Base-by-base conservation (phyloP, 2,329 filamentous ascomycete species). In the Calonectria pseudoreteaudii region DNA sequence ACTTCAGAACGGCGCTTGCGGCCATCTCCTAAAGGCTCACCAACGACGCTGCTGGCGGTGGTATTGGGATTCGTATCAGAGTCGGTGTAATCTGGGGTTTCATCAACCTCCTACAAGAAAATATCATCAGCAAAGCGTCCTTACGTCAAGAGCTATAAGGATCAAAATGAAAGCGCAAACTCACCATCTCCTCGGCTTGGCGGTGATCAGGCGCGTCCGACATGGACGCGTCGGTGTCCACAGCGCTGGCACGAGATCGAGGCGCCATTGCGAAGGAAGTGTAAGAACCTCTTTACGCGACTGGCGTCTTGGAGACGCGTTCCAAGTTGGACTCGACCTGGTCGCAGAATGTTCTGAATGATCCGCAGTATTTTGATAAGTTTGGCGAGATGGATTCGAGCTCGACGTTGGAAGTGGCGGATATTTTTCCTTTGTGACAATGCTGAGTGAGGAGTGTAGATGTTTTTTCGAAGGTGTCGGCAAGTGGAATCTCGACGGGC, bases 1-100 rank as follows among this genome's bases (percentile, higher is more conserved):
- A 93, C 96, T 82, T 98, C 95, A 71, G 95, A 93, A 80, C 96
- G 92, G 82, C 93, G 92, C 87, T 94, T 97, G 67, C 96, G 93
- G 36, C 95, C 95, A 87, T 98, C 96, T 60, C 87, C 86, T 52
- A 88, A 82, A 53, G 87, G 86, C 79, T 98, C 96, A 68, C 95
- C 96, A 70, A 90, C 92, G 79, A 98, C 92, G 84, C 96, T 98
- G 87, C 95, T 98, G 68, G 94, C 95, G 65, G 91, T 92, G 16
- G 91, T 93, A 78, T 93, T 93, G 13, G 91, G 90, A 75, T 93
- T 92, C 23, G 91, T 92, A 79, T 93, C 91, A 13, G 91, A 92
- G 76, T 93, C 91, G 73, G 91, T 91, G 80, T 90, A 92, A 79
- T 93, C 91, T 62, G 91, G 91, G 9, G 91, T 93, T 78, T 93